Base-by-base conservation (phyloP, 352 stramenopile species). In the Phytophthora kernoviae region DNA sequence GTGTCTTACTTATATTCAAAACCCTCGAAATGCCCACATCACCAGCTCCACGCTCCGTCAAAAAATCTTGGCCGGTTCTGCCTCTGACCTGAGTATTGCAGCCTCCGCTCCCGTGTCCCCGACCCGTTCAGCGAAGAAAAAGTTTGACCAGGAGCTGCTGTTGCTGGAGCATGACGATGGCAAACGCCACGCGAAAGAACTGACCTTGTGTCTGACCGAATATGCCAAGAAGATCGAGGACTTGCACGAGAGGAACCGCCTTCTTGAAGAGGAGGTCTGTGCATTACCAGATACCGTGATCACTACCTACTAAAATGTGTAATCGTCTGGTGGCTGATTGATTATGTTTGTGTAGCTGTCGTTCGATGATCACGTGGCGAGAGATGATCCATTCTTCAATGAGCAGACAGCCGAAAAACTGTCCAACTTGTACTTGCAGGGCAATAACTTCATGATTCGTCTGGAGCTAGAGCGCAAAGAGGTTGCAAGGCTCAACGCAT, bases 401-500 rank as follows among this genome's bases (percentile, higher is more conserved):
- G 77, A 91, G 0, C 67, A 81, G 18, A 70, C 79, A 1, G 79
- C 79, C 42, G 83, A 91, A 41, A 91, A 93, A 65, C 67, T 94
- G 33, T 90, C 79, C 12, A 81, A 91, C 32, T 15, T 94, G 48
- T 90, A 92, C 21, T 20, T 85, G 9, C 79, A 94, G 59, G 85
- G 82, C 32, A 94, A 93, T 68, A 91, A 94, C 51, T 79, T 90
- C 21, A 88, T 92, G 81, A 73, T 90, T 41, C 82, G 84, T 1
- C 51, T 94, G 27, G 83, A 91, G 54, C 59, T 94, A 6, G 83
- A 91, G 60, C 76, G 79, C 22, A 90, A 92, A 21, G 82, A 94
- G 33, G 76, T 94, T 15, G 57, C 66, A 10, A 70, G 78, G 4
- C 60, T 93, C 21, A 91, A 93, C 39, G 44, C 46, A 3, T 60